These are phyloP conservation scores for Fraxinus latifolia DNA, from an alignment of 305 asterid species.

Conservation along the genomic window DNA sequence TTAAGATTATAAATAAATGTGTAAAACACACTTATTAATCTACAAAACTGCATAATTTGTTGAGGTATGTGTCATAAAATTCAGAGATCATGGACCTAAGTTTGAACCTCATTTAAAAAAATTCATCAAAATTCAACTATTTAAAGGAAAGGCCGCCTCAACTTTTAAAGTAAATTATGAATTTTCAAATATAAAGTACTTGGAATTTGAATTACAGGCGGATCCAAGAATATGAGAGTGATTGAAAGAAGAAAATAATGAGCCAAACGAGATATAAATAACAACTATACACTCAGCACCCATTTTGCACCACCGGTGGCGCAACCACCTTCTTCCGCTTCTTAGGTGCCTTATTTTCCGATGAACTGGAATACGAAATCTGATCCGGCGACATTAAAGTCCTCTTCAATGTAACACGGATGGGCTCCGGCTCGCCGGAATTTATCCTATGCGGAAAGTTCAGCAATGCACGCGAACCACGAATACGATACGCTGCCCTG, in stretches of 20 bases:
- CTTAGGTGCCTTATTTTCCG: neutral
- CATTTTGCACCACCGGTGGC: neutral
- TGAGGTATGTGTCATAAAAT: neutral
- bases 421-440: conserved; percentile 66
- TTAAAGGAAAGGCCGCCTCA: neutral
- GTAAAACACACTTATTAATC: no score
- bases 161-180: neutral
- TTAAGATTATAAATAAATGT: no score
- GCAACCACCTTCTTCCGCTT: neutral
- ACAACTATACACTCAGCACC: neutral
- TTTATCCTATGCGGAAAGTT: conserved; percentile 59
- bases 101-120: no score
- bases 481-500: conserved; percentile 56
- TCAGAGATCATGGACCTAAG: no score
- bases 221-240: neutral
- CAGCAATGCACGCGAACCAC: conserved; percentile 67
- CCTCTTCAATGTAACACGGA: conserved; percentile 47
- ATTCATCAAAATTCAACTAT: no score
- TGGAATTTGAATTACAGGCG: neutral
- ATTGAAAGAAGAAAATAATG: neutral
- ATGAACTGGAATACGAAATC: neutral
- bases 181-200: no score
- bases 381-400: conserved; percentile 21
- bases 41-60: neutral
- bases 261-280: neutral